Base-by-base conservation (phyloP, 352 stramenopile genomes). In the Globisporangium spiculum region DNA sequence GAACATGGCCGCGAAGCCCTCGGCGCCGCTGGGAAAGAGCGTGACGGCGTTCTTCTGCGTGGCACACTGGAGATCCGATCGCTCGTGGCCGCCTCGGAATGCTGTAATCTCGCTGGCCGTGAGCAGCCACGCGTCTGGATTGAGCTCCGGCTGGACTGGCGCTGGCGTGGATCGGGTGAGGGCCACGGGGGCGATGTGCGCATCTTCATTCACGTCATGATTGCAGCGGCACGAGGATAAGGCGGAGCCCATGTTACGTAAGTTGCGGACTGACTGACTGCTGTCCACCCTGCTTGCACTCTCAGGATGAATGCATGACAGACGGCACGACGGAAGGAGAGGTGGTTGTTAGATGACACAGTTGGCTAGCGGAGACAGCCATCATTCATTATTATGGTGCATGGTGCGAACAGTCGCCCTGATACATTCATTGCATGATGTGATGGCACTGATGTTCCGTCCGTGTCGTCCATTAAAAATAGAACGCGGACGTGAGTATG, bases 1-100 rank as follows among this genome's bases (percentile, higher is more conserved):
- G 34, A 65, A 72, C 52, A 63, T 65, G 14, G 67, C 27, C 24
- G 67, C 62, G n/a, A 69, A 72, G 24, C 36, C 67, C 54, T 34
- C 53, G 48, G 63, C 67, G 10, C 67, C 63, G 52, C 60, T 60
- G 3, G 67, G 6, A 20, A 69, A 72, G n/a, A 68, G 34, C 54
- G 18, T 8, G 7, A 63, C 38, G 22, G 22, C 24, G 32, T 72
- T 72, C 8, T 24, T 34, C 0, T 14, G 18, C 24, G 60, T 48
- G 1, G 24, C 16, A 24, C 10, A 41, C 18, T 53, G 18, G 6
- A 72, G 52, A 8, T 72, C 60, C 0, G 12, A 1, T 16, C 67
- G 67, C 26, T n/a, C 6, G 18, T 52, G 26, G 16, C 63, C 56
- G 41, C 46, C 54, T 16, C 63, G 55, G 24, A 58, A 69, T 5